Evolutionary conservation across 2,329 filamentous ascomycete species (phyloP), one percentile per base, ranked within the genome.

Genomic region (Colletotrichum zoysiae): DNA sequence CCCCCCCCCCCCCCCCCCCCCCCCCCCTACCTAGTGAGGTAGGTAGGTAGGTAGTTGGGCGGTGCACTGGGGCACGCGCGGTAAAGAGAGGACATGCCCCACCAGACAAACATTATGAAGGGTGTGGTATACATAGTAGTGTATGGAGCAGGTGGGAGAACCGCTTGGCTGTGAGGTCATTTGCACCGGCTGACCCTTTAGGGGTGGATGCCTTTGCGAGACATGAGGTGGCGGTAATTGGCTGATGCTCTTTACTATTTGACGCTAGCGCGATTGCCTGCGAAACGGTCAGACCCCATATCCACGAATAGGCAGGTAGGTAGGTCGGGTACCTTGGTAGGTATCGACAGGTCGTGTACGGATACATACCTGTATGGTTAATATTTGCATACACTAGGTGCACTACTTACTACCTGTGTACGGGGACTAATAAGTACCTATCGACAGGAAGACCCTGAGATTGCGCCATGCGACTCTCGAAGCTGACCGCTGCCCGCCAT

Each of bases 161-260:
- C 23, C 44, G 35, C 69, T 71, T 71, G 65, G 69, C 69, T 63
- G 59, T 71, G 69, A 71, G 65, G 65, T 71, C 69, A 71, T 69
- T 64, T 51, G 20, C 58, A 69, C 48, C 69, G 59, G 69, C 18
- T 71, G 69, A 71, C 69, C 59, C 46, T 63, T 44, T 44, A 30
- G 38, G 46, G 35, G 56, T 70, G 67, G 67, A 67, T 70, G 67
- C 58, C 30, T 38, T 26, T 55, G 35, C n/a, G 55, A 33, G 65
- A 58, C 51, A 55, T 48, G 57, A 53, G 44, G 59, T 26, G 44
- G 59, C 33, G 23, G 33, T 23, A 16, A 71, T 71, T 71, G 69
- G 69, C 58, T 60, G 61, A 48, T 23, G 23, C 40, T 35, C 55
- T 38, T 23, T 5, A 16, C n/a, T 55, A 20, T 20, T 18, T 67